Base-by-base conservation (phyloP, 2,329 filamentous ascomycete species). In the Rutstroemia sp. region DNA sequence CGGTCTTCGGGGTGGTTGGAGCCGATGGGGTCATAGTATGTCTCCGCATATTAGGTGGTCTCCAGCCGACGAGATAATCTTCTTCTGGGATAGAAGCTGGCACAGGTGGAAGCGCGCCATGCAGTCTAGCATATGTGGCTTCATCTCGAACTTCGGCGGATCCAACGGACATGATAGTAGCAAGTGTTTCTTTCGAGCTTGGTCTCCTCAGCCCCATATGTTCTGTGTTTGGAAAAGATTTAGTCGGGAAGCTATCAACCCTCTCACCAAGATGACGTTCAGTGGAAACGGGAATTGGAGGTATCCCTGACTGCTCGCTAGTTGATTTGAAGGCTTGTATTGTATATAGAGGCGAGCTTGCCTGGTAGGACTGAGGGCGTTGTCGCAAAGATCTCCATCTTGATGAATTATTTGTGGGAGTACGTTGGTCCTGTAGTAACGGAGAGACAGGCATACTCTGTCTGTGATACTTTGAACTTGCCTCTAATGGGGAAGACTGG, bases 111-210 rank as follows among this genome's bases (percentile, higher is more conserved):
- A 66, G 51, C 17, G 60, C 57, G 27, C 57, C 59, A 25, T 67
- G 63, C 9, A 66, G 27, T 44, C 61, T 55, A 8, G 55, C 57
- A 45, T 64, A 60, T 48, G 57, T 59, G 9, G 62, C 42, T 44
- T 67, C 66, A 17, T 64, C 64, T 23, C 61, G 56, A 8, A 59
- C 46, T 50, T 69, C 65, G 2, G 59, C 56, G 36, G 61, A 64
- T n/a, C 63, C 66, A 36, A 68, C 63, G 3, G 63, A 65, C 17
- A 65, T 64, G 5, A 67, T 67, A 3, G 65, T 68, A 0, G 57
- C 60, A 16, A 68, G 52, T 9, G 66, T 69, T 44, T 69, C 67
- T 39, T 66, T 68, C 58, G 7, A 60, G 53, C 39, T 51, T 46
- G 50, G 53, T 38, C 52, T 60, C 48, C 59, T 56, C 30, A 64